These are phyloP conservation scores for Gossypium aridum DNA, from an alignment of 441 rosid genomes.

Conservation along the genomic window DNA sequence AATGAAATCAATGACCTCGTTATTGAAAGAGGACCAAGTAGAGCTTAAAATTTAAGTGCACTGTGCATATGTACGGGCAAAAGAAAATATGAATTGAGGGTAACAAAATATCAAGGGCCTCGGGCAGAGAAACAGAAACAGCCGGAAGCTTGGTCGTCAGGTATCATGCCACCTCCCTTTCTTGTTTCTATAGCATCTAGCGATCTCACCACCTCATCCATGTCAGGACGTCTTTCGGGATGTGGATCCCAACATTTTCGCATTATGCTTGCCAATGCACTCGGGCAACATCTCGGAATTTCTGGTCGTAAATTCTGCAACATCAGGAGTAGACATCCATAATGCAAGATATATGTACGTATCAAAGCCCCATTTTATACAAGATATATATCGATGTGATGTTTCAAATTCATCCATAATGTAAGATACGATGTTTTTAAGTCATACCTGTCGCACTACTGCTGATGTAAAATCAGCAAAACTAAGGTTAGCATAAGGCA, in stretches of 20 bases:
- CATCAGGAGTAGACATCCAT: background rate
- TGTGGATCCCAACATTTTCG: slow-evolving; percentile 61
- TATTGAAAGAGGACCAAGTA: too few relatives aligned
- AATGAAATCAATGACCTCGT: too few relatives aligned
- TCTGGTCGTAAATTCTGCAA: slow-evolving; percentile 57
- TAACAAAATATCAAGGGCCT: slow-evolving; percentile 36
- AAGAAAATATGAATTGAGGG: too few relatives aligned
- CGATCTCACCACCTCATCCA: slow-evolving; percentile 56
- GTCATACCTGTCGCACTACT: slow-evolving; percentile 48
- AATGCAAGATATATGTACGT: background rate
- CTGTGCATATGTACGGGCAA: too few relatives aligned
- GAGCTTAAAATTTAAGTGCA: too few relatives aligned
- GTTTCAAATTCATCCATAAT: too few relatives aligned
- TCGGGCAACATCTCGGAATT: slow-evolving; percentile 64
- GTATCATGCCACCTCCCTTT: slow-evolving; percentile 76
- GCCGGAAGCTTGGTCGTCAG: slow-evolving; percentile 51
- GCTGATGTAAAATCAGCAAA: slow-evolving; percentile 60
- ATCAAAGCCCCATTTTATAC: background rate
- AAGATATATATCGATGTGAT: background rate
- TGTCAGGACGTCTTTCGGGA: slow-evolving; percentile 51
- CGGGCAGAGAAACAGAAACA: slow-evolving; percentile 54
- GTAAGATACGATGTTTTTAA: background rate
- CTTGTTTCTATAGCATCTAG: slow-evolving; percentile 55
- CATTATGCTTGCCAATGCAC: slow-evolving; percentile 49
- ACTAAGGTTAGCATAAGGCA: slow-evolving; percentile 56